Percentiles rank a stretch among this genome's conserved stretches.
These are phyloP conservation scores for Spirogloea muscicola DNA, from an alignment of 139 green algal genomes.

Conservation along the genomic window DNA sequence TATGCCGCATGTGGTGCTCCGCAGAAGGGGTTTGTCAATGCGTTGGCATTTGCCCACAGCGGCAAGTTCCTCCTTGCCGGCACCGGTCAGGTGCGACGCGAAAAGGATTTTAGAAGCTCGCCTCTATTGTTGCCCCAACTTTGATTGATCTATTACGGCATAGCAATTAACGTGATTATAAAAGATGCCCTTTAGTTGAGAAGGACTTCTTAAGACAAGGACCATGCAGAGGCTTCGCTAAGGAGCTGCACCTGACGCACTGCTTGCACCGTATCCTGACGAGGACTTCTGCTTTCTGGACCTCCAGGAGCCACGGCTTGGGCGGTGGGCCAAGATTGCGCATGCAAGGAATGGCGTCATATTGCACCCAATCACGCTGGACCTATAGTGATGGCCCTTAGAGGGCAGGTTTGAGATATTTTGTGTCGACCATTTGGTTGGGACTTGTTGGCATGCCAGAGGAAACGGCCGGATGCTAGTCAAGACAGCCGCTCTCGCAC, in stretches of 20 bases:
- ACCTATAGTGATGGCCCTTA: too few relatives aligned
- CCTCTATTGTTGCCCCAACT: background rate
- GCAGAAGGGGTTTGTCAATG: slow-evolving; percentile 83
- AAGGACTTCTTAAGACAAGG: too few relatives aligned
- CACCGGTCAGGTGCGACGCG: slow-evolving; percentile 57
- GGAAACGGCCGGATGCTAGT: too few relatives aligned
- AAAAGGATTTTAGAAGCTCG: background rate
- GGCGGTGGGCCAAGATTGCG: slow-evolving; percentile 74
- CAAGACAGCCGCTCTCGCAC: too few relatives aligned
- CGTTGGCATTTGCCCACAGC: slow-evolving; percentile 65
- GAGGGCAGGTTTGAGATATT: too few relatives aligned
- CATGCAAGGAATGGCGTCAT: slow-evolving; percentile 78
- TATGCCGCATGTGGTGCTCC: too few relatives aligned
- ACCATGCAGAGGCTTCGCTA: too few relatives aligned
- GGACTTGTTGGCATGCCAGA: too few relatives aligned
- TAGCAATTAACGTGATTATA: background rate
- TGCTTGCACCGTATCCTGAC: too few relatives aligned
- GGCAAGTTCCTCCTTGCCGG: slow-evolving; percentile 78
- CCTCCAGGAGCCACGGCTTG: slow-evolving; percentile 83
- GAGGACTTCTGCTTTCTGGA: too few relatives aligned
- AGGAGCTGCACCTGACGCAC: too few relatives aligned
- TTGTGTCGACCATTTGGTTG: too few relatives aligned
- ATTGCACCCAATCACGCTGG: slow-evolving; percentile 46
- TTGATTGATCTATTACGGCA: background rate
- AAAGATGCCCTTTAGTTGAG: background rate